Evolutionary conservation across 1,284 basidiomycete species (phyloP).

Genomic region (Fomes fomentarius): DNA sequence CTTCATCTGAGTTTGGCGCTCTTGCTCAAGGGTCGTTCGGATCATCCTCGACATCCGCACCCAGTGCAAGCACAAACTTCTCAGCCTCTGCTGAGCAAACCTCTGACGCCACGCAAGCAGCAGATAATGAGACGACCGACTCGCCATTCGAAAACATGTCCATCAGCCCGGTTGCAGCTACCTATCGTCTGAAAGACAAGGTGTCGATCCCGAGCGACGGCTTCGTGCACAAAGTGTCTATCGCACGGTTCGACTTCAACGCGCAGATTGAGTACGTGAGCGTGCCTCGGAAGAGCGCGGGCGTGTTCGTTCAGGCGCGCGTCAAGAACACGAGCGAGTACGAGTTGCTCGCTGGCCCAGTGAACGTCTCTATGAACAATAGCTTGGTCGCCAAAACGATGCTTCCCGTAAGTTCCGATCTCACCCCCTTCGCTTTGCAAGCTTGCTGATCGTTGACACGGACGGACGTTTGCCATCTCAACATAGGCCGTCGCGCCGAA

Average conservation of each 20-base stretch:
- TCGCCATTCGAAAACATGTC: background rate
- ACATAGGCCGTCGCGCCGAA: constrained; percentile 30
- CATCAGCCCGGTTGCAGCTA: constrained; percentile 47
- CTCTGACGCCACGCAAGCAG: no score
- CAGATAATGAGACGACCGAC: no score
- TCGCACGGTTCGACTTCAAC: constrained; percentile 52
- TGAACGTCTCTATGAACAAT: constrained; percentile 54
- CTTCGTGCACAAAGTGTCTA: constrained; percentile 52
- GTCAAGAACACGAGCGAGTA: constrained; percentile 58
- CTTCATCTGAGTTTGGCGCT: no score
- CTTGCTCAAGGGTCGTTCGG: no score
- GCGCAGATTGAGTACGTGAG: constrained; percentile 49
- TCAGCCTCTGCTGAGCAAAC: no score
- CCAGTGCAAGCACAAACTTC: no score
- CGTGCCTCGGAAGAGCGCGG: constrained; percentile 48
- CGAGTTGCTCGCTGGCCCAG: constrained; percentile 50
- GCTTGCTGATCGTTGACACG: no score
- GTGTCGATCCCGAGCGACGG: constrained; percentile 57
- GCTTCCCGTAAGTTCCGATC: constrained; percentile 40
- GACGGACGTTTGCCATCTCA: no score
- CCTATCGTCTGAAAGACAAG: constrained; percentile 50
- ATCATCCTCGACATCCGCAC: no score
- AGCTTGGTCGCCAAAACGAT: constrained; percentile 51
- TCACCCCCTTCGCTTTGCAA: constrained; percentile 38
- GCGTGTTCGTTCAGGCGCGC: constrained; percentile 46